These are phyloP conservation scores for Dalechampia spathulata DNA, from an alignment of 441 rosid genomes.

Conservation along the genomic window DNA sequence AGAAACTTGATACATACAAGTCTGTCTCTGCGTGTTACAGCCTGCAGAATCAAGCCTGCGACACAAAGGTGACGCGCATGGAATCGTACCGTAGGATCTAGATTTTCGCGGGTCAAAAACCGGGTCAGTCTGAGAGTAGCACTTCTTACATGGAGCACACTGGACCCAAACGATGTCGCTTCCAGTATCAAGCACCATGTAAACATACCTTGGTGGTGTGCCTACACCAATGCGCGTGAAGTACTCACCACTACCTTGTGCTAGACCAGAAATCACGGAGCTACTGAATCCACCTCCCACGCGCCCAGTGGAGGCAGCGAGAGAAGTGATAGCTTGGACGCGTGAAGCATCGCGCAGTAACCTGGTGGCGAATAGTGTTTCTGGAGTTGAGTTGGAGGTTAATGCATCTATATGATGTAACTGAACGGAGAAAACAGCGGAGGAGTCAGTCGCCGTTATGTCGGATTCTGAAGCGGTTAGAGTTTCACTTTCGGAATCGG, in stretches of 20 bases:
- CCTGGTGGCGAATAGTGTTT: constrained; percentile 47
- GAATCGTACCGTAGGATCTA: constrained; percentile 35
- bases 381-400: constrained; percentile 37
- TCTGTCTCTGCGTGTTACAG: constrained; percentile 35
- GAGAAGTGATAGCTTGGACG: constrained; percentile 29
- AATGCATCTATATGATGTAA: constrained; percentile 63
- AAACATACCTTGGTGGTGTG: constrained; percentile 62
- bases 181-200: constrained; percentile 88
- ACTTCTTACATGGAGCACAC: constrained; percentile 73
- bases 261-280: constrained; percentile 68
- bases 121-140: constrained; percentile 81
- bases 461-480: background rate
- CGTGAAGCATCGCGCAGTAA: constrained; percentile 56
- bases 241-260: constrained; percentile 91
- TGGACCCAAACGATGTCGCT: constrained; percentile 95
- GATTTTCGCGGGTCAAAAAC: constrained; percentile 69
- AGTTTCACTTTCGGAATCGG: constrained; percentile 23
- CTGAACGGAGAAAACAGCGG: constrained; percentile 31
- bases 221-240: constrained; percentile 89
- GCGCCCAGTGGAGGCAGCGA: constrained; percentile 25
- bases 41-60: constrained; percentile 59
- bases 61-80: constrained; percentile 66
- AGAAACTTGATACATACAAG: constrained; percentile 76
- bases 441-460: background rate
- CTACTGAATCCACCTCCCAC: constrained; percentile 51